A percentile compares a stretch with the other conserved stretches of the same genome.
Conservation (phyloP, 2,329 filamentous ascomycete species). For the Podosphaera aphanis region DNA sequence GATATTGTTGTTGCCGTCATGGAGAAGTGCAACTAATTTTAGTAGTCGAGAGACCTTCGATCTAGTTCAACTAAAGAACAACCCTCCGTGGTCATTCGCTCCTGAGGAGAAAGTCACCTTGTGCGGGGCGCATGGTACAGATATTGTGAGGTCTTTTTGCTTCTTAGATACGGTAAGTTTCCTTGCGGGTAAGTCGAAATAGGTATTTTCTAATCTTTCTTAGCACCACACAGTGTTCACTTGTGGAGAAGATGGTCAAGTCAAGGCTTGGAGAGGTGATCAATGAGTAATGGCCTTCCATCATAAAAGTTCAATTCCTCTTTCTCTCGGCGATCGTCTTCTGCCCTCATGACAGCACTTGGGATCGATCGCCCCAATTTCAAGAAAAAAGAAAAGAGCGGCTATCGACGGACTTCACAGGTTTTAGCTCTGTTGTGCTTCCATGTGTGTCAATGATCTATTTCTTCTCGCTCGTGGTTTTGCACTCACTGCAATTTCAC, state of each 20-base stretch:
- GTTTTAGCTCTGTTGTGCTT: no score
- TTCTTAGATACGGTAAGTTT: conserved; percentile 30
- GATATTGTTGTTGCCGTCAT: no score
- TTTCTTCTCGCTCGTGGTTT: no score
- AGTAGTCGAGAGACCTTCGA: conserved; percentile 31
- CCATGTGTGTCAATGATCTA: no score
- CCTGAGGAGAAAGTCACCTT: conserved; percentile 32
- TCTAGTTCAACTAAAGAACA: conserved; percentile 32
- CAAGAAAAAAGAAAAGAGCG: no score
- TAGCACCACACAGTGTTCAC: conserved; percentile 17
- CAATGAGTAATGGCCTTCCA: not conserved
- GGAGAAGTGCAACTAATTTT: not conserved
- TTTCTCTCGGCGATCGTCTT: no score
- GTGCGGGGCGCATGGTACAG: conserved; percentile 36
- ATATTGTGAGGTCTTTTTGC: conserved; percentile 40
- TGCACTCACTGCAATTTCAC: no score
- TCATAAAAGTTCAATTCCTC: no score
- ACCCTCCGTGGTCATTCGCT: conserved; percentile 29
- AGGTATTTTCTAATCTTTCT: not conserved
- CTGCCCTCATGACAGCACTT: no score
- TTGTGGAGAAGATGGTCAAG: conserved; percentile 19
- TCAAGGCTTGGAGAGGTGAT: conserved; percentile 18
- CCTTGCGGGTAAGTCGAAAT: conserved; percentile 2
- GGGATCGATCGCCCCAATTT: no score
- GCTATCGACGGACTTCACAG: no score